Base-by-base conservation (phyloP, 768 basidiomycete genomes). In the Podaxis pistillaris region DNA sequence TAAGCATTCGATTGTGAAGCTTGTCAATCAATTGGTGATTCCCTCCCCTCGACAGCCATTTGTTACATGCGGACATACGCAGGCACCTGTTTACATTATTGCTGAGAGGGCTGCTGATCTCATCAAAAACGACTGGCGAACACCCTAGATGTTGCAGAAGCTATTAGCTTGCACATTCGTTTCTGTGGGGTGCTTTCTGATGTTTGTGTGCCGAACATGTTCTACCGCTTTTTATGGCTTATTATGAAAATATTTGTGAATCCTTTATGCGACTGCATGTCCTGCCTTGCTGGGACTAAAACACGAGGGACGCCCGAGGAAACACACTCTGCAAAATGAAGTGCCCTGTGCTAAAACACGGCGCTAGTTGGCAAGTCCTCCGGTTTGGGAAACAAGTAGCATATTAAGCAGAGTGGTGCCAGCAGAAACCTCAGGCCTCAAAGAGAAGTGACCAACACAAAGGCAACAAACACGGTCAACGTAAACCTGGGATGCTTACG, bases 1-100 rank as follows among this genome's bases (percentile, higher is more conserved):
- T 76, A 56, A 64, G 76, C 65, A 2, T 36, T 12, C 13, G n/a
- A 54, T 12, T 24, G 12, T 13, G 51, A 26, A 7, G 19, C 15
- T 19, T 19, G 7, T 2, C 37, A n/a, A 6, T 30, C 4, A 30
- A 24, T 44, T 28, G 26, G 26, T 36, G 24, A 17, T 33, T 28
- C n/a, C 12, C 13, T 41, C 17, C 15, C 26, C 26, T 40, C 4
- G n/a, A 51, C 36, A 66, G 63, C 65, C 65, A 11, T 66, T 61
- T 19, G 33, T 64, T 12, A 60, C 49, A 4, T 54, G 44, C n/a
- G 63, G 58, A 4, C 59, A 63, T 22, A 64, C 58, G 15, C 63
- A 64, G 56, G 65, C 59, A 19, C 63, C 65, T 5, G 65, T 66
- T 17, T 66, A 66, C 33, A 56, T 63, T 17, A 66, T 66, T 38